phyloP scores from a whole-genome alignment of 208 protist species.

The Crithidia brevicula region DNA sequence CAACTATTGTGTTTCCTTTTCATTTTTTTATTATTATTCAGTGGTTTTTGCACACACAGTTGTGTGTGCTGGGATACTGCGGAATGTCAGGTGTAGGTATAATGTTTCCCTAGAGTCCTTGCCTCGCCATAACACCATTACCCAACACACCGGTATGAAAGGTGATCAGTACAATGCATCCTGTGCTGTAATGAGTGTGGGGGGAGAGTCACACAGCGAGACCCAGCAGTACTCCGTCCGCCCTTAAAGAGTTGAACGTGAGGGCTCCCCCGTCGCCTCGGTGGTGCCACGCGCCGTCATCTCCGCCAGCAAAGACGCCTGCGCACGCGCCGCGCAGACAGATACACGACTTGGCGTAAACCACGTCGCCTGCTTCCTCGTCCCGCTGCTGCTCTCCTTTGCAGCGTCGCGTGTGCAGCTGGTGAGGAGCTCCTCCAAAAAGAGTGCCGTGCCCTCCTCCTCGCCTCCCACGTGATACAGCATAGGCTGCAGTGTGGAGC shows the following conservation, averaged over 20 bases:
- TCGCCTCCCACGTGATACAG: constrained; percentile 59
- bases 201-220: not conserved
- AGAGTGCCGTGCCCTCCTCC: constrained; percentile 63
- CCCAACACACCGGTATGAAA: no score
- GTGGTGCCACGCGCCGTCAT: not conserved
- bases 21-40: no score
- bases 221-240: not conserved
- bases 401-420: constrained; percentile 18
- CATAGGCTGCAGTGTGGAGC: not conserved
- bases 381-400: not conserved
- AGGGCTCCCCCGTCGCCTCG: not conserved
- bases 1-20: no score
- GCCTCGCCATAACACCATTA: no score
- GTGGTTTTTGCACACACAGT: no score
- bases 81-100: no score
- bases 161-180: no score
- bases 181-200: no score
- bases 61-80: no score
- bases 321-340: constrained; percentile 27
- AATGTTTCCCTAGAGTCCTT: no score
- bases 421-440: constrained; percentile 43
- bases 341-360: constrained; percentile 34
- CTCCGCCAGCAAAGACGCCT: constrained; percentile 7
- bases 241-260: constrained; percentile 1
- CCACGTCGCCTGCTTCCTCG: constrained; percentile 6